Base-by-base conservation (phyloP, 2,329 filamentous ascomycete genomes). In the Curvularia hawaiiensis region DNA sequence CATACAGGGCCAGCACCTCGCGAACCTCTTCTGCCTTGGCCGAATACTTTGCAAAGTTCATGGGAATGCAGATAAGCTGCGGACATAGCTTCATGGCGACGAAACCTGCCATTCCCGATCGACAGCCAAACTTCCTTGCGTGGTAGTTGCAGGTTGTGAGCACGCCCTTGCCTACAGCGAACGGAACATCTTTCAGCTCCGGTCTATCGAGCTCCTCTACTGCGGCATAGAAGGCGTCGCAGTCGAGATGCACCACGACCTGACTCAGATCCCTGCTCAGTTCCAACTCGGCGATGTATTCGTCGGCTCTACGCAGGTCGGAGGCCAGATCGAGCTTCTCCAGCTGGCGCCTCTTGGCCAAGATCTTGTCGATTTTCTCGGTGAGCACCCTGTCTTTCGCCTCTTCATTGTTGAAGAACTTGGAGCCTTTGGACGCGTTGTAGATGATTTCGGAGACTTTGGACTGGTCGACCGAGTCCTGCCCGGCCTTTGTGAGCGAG, bases 391-490 rank as follows among this genome's bases (percentile, higher is more conserved):
- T 89, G 79, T 98, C 94, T 67, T 88, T 89, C 55, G 80, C 83
- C 73, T 97, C 90, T 76, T 99, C 95, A 58, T 93, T 91, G 66
- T 89, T 91, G 83, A 98, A 99, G 79, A 89, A 99, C 75, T 97
- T 97, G 65, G 92, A 96, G 47, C 95, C 95, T 74, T 96, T 97
- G 16, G 92, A 97, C 11, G 93, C 92, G 75, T 96, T 92, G 79
- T 97, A 98, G 59, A 99, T 99, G 66, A 98, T 89, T 68, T 98
- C 93, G 2, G 93, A 96, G 49, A 99, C 92, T 80, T 95, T 96
- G 62, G 85, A 84, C 78, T 98, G 95, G 69, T 99, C 92, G n/a
- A 98, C 94, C 16, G 86, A 83, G 70, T 96, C 92, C 74, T 98
- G 93, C 1, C 95, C 95, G 30, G 93, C 91, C 76, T 99, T 99